Evolutionary conservation across 495 filamentous ascomycete genomes (phyloP), one percentile per base, ranked within the genome.

Genomic region (Pseudoneurospora amorphoporcata): DNA sequence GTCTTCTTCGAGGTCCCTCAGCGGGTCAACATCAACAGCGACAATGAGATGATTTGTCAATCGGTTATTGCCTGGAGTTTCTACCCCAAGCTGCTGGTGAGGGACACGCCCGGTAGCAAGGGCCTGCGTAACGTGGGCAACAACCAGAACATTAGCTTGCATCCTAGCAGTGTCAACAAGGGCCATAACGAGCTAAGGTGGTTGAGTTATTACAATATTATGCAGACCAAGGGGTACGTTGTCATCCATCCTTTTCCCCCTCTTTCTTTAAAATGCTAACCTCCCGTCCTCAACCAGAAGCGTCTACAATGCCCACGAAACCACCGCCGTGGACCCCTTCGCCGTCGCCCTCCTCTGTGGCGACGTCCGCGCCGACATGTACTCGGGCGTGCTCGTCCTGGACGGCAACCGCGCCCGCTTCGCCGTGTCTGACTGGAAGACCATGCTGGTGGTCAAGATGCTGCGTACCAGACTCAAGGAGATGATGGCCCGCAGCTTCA

Each of bases 181-280:
- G 87, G 84, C 23, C 83, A 86, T 29, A 85, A 88, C 16, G 84
- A 87, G 19, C 78, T 92, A n/a, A 88, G 88, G 77, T 97, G 91
- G 90, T 80, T 98, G 61, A 93, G 92, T 1, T 99, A 95, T 79
- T 98, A 99, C 80, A 90, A 95, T 74, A 97, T 98, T 73, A 97
- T 98, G 94, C 94, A 97, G 81, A 90, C 91, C 35, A 95, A 91
- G 75, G 86, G 88, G 84, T 91, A 86, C 75, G 86, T 80, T 42
- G 23, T 23, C 23, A 23, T 23, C 39, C 53, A 23, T 16, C 37
- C 39, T 69, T 70, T 6, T 14, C 1, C 9, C 8, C 7, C 53
- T 29, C 3, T 70, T 14, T 47, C 32, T 19, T 69, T 41, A 4
- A 17, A n/a, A 35, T 65, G 71, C 45, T 77, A 76, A 79, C 23